phyloP scores from a whole-genome alignment of 2,329 filamentous ascomycete genomes.

The Pseudocercospora macadamiae region DNA sequence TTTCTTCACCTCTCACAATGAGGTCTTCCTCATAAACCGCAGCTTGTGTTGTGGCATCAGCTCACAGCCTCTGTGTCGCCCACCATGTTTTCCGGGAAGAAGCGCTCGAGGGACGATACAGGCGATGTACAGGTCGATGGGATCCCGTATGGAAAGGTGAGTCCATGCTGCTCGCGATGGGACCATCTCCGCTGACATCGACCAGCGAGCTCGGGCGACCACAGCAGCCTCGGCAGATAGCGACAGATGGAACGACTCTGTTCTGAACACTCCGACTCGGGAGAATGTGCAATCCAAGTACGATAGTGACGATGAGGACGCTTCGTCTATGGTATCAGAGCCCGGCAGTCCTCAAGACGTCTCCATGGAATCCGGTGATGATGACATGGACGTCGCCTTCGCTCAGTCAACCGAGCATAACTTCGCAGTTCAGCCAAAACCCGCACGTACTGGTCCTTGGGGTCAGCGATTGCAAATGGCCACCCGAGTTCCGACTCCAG shows the following conservation, averaged over 20 bases:
- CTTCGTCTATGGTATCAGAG: slow-evolving; percentile 38
- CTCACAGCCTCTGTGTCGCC: slow-evolving; percentile 5
- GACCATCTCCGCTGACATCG: slow-evolving; percentile 8
- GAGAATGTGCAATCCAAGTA: slow-evolving; percentile 31
- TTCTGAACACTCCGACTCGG: slow-evolving; percentile 33
- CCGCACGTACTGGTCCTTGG: slow-evolving; percentile 23
- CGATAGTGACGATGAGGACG: slow-evolving; percentile 35
- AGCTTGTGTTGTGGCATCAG: slow-evolving; percentile 11
- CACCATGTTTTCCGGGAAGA: slow-evolving; percentile 22
- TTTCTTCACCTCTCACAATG: slow-evolving; percentile 2
- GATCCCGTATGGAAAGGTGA: slow-evolving; percentile 24
- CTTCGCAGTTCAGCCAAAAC: slow-evolving; percentile 11
- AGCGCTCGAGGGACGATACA: slow-evolving; percentile 20
- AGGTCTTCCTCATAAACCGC: not conserved
- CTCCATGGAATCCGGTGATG: slow-evolving; percentile 32
- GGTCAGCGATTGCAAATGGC: slow-evolving; percentile 25
- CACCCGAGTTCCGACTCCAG: slow-evolving; percentile 32
- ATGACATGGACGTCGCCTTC: slow-evolving; percentile 29
- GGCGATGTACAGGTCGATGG: slow-evolving; percentile 15
- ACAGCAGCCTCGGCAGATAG: slow-evolving; percentile 20
- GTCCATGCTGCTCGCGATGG: not conserved
- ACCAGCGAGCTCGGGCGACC: slow-evolving; percentile 26
- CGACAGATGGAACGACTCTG: slow-evolving; percentile 32
- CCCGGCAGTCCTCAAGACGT: slow-evolving; percentile 37
- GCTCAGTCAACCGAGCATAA: slow-evolving; percentile 28